Evolutionary conservation across 2,329 filamentous ascomycete genomes (phyloP).

Genomic region (Blumeria hordei): DNA sequence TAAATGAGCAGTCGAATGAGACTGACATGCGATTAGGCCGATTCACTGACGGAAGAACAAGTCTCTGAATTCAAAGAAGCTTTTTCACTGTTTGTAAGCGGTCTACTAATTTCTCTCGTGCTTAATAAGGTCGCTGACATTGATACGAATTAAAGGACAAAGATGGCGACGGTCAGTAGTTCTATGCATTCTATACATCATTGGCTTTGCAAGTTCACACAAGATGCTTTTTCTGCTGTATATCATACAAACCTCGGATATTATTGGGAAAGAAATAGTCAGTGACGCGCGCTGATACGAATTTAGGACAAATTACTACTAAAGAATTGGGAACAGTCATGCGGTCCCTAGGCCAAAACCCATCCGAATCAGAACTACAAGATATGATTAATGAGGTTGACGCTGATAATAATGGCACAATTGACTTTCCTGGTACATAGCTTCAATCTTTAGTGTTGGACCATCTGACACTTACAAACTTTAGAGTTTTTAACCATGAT

Average conservation of each 20-base stretch:
- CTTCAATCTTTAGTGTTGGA: too few relatives aligned
- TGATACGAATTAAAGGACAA: slow-evolving; percentile 37
- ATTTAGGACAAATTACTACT: slow-evolving; percentile 64
- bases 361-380: slow-evolving; percentile 71
- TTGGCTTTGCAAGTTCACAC: background rate
- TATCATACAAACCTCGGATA: background rate
- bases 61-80: slow-evolving; percentile 99
- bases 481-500: slow-evolving; percentile 82
- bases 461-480: slow-evolving; percentile 3
- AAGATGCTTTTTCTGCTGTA: background rate
- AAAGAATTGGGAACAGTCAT: slow-evolving; percentile 80
- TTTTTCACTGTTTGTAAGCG: slow-evolving; percentile 96
- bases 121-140: slow-evolving; percentile 8
- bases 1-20: background rate
- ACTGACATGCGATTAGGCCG: slow-evolving; percentile 36
- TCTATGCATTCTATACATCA: background rate
- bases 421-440: slow-evolving; percentile 58
- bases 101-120: slow-evolving; percentile 1
- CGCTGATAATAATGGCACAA: slow-evolving; percentile 79
- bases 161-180: slow-evolving; percentile 64
- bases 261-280: background rate
- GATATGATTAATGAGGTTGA: slow-evolving; percentile 92
- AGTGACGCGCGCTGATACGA: slow-evolving; percentile 5
- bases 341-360: slow-evolving; percentile 75
- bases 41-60: slow-evolving; percentile 98